Evolutionary conservation across 192 early-diverging fungal species (phyloP), one percentile per base, ranked within the genome.

Genomic region (Ambispora gerdemannii): DNA sequence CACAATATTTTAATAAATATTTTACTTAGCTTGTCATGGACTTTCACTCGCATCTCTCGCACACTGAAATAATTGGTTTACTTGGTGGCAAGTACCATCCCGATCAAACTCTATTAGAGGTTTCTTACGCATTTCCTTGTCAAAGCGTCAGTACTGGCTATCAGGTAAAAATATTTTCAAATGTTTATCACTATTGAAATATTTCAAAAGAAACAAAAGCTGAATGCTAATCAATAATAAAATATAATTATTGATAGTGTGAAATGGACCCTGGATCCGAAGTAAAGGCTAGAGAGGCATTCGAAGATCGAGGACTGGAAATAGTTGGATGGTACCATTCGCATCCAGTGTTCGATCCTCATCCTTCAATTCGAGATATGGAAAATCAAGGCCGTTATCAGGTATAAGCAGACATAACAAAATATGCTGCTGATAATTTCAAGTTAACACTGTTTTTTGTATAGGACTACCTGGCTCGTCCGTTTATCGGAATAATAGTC

Each of bases 261-360:
- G 95, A 97, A 73, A 95, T 97, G 91, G 95, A 96, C 71, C 91
- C 92, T 25, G 87, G 75, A 13, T 91, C 90, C 0, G 94, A 97
- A 67, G 87, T 95, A 56, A 82, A 87, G 36, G 95, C 95, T 0
- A 83, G 92, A 10, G 84, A 88, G 47, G 83, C 75, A 20, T 97
- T 97, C 76, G 80, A 77, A 0, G 74, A 73, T 4, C 77, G 81
- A 70, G 84, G 85, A 0, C 81, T 83, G 55, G 74, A 74, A 22
- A 90, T 91, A 0, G 93, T 96, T 32, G 95, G 95, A 58, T 97
- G 95, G 95, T 97, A 95, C 81, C 95, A 97, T 75, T 95, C 93
- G 35, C 95, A 97, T 76, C 95, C 95, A 33, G 91, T 91, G 0
- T 97, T 97, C 71, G 92, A 92, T 43, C 89, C 94, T 3, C 87